Percentiles rank a stretch among this genome's conserved stretches.
Conservation (phyloP, 495 filamentous ascomycete species). For the Talaromyces ruber region DNA sequence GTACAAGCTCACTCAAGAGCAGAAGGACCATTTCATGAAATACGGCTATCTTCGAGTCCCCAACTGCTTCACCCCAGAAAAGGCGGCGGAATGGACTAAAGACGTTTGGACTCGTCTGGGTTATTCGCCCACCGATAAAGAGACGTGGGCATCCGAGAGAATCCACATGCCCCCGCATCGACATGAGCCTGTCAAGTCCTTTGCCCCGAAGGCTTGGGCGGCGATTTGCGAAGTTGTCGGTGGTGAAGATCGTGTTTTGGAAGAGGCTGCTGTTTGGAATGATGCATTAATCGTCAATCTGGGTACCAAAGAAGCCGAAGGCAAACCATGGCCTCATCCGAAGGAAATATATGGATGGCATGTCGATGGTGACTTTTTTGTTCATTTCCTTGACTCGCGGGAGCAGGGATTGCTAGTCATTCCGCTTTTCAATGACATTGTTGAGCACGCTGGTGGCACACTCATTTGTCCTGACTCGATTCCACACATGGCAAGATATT, state of each 20-base stretch:
- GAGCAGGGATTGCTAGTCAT: conserved; percentile 67
- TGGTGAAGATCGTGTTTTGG: conserved; percentile 49
- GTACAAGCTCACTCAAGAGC: conserved; percentile 40
- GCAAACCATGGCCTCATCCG: conserved; percentile 33
- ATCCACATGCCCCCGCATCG: conserved; percentile 58
- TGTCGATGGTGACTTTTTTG: conserved; percentile 70
- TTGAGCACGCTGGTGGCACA: conserved; percentile 56
- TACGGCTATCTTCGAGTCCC: conserved; percentile 57
- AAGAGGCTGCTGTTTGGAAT: conserved; percentile 46
- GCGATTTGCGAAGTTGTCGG: conserved; percentile 65
- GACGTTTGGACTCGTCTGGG: conserved; percentile 64
- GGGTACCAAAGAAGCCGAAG: conserved; percentile 47
- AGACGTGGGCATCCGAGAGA: conserved; percentile 54
- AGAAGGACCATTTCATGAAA: conserved; percentile 58
- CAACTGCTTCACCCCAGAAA: conserved; percentile 52
- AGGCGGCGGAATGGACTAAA: conserved; percentile 46
- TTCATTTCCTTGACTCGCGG: conserved; percentile 64
- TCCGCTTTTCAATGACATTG: conserved; percentile 60
- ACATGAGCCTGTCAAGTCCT: conserved; percentile 41
- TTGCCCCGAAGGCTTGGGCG: conserved; percentile 61
- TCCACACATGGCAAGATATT: conserved; percentile 44
- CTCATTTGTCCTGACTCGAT: conserved; percentile 55
- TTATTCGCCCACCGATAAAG: conserved; percentile 55
- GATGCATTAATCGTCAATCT: conserved; percentile 70
- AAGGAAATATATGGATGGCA: conserved; percentile 56